Percentiles rank a stretch among this genome's conserved stretches.
phyloP scores from a whole-genome alignment of 2,329 filamentous ascomycete species.

The Drechslera avenae region DNA sequence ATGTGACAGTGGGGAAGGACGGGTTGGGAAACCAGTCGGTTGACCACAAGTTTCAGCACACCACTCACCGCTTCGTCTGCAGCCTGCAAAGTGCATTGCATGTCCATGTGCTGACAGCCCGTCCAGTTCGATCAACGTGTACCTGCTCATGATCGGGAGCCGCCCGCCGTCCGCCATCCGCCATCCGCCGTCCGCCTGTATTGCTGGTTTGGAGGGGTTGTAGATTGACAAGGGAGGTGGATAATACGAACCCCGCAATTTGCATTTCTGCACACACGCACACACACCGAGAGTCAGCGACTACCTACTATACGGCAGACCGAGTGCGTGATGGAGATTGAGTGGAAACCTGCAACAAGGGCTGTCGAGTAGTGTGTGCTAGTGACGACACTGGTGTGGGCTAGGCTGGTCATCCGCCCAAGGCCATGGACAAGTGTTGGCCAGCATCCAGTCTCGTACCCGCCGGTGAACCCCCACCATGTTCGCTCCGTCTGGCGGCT shows the following conservation, averaged over 20 bases:
- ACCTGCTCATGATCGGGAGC: conserved; percentile 7
- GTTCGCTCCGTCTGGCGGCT: conserved; percentile 14
- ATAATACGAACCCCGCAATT: conserved; percentile 17
- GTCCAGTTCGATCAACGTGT: conserved; percentile 3
- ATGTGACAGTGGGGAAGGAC: conserved; percentile 25
- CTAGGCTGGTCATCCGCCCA: conserved; percentile 2
- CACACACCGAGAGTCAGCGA: background rate
- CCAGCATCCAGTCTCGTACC: background rate
- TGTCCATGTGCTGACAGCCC: too few relatives aligned
- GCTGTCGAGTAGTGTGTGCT: background rate
- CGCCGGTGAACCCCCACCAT: conserved; percentile 17
- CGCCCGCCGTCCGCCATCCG: too few relatives aligned
- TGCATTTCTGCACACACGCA: too few relatives aligned
- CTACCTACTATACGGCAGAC: background rate
- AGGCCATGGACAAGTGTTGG: background rate
- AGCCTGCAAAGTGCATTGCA: background rate
- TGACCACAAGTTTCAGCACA: conserved; percentile 20
- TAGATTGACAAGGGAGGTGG: conserved; percentile 8
- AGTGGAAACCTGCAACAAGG: background rate
- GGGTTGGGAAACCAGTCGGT: conserved; percentile 19
- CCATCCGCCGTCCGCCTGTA: conserved; percentile 1
- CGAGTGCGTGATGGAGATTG: background rate
- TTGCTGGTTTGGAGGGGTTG: background rate
- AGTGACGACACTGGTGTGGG: conserved; percentile 9
- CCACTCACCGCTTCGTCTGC: conserved; percentile 30